phyloP scores from a whole-genome alignment of 192 early-diverging fungal species.

The Rhizoclosmatium sp. region DNA sequence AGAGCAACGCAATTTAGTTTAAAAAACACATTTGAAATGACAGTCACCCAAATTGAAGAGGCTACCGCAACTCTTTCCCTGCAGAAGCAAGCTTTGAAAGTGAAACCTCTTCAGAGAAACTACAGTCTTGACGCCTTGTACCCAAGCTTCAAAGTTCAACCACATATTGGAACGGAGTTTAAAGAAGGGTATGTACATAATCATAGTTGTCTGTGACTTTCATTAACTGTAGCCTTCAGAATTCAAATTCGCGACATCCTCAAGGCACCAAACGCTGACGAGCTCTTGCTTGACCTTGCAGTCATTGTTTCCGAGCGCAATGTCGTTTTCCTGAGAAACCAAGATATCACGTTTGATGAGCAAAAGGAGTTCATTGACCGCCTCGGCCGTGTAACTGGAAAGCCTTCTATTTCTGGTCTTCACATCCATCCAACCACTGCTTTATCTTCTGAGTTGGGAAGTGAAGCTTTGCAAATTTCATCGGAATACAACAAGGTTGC shows the following conservation, averaged over 20 bases:
- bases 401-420: slow-evolving; percentile 18
- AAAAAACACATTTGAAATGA: too few species aligned
- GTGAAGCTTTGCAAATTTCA: background rate
- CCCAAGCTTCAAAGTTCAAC: slow-evolving; percentile 62
- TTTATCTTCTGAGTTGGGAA: slow-evolving; percentile 9
- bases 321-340: slow-evolving; percentile 74
- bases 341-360: slow-evolving; percentile 51
- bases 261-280: slow-evolving; percentile 58
- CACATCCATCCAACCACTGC: slow-evolving; percentile 22
- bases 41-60: too few species aligned
- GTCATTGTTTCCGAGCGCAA: slow-evolving; percentile 70
- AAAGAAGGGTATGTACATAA: slow-evolving; percentile 42
- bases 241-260: slow-evolving; percentile 30
- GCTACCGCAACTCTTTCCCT: too few species aligned
- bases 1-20: too few species aligned
- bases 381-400: slow-evolving; percentile 18
- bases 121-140: slow-evolving; percentile 51
- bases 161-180: slow-evolving; percentile 71
- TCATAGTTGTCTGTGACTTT: background rate
- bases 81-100: background rate
- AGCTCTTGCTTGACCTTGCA: slow-evolving; percentile 69
- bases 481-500: background rate
- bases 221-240: background rate
- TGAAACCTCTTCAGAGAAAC: slow-evolving; percentile 23
- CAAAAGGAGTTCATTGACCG: slow-evolving; percentile 42